phyloP scores from a whole-genome alignment of 345 rosid species.

The Gossypium raimondii region DNA sequence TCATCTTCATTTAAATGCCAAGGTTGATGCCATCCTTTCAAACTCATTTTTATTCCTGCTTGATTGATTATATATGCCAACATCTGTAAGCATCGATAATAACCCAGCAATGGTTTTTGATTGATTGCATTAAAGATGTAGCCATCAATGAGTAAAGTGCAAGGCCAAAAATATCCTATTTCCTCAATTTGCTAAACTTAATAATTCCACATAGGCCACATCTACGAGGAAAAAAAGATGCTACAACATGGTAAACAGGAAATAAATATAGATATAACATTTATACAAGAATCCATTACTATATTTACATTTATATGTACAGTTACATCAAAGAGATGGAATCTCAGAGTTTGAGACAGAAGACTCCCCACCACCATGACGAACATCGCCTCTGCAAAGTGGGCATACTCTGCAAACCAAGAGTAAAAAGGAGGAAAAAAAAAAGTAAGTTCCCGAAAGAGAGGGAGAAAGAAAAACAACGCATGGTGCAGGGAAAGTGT shows the following conservation, averaged over 20 bases:
- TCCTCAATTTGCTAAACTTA: background rate
- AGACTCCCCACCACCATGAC: slow-evolving; percentile 31
- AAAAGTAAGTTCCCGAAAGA: background rate
- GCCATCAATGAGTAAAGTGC: background rate
- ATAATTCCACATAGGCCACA: background rate
- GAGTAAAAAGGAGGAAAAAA: background rate
- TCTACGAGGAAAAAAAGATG: background rate
- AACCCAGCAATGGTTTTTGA: background rate
- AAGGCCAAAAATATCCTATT: background rate
- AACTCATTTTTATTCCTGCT: too few relatives aligned
- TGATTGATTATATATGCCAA: background rate
- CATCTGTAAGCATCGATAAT: background rate
- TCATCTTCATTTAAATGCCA: background rate
- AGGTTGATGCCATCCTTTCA: background rate
- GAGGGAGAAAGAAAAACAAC: background rate
- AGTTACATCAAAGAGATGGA: slow-evolving; percentile 28
- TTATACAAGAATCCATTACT: background rate
- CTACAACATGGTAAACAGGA: background rate
- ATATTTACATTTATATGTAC: slow-evolving; percentile 25
- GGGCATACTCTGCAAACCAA: slow-evolving; percentile 57
- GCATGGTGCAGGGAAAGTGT: background rate
- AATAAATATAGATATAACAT: background rate
- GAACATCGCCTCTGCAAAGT: slow-evolving; percentile 67
- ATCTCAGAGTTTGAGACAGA: slow-evolving; percentile 32
- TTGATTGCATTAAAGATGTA: background rate